These are phyloP conservation scores for Ormosia semicastrata DNA, from an alignment of 306 rosid genomes.

Conservation along the genomic window DNA sequence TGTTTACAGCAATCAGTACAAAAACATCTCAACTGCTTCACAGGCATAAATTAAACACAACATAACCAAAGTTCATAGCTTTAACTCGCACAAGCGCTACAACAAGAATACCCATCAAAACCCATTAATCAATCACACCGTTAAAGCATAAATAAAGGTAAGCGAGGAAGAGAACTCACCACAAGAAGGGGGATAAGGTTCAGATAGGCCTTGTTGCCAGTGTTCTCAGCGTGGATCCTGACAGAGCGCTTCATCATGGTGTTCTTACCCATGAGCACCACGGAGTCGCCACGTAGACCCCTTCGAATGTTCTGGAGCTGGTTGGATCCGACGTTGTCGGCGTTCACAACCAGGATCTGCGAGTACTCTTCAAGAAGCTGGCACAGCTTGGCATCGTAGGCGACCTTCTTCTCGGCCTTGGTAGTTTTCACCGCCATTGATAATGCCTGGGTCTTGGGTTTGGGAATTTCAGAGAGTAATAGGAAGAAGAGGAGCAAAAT, in stretches of 20 bases:
- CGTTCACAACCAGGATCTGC: slow-evolving; percentile 78
- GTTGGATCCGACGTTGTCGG: slow-evolving; percentile 88
- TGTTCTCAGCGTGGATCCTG: slow-evolving; percentile 66
- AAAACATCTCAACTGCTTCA: too few relatives aligned
- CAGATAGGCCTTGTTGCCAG: slow-evolving; percentile 64
- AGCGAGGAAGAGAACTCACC: slow-evolving; percentile 23
- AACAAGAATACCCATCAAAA: not conserved
- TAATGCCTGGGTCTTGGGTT: not conserved
- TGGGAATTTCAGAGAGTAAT: not conserved
- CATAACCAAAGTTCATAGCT: too few relatives aligned
- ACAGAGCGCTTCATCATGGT: slow-evolving; percentile 94
- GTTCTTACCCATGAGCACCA: slow-evolving; percentile 93
- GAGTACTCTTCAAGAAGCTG: slow-evolving; percentile 62
- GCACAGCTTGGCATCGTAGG: slow-evolving; percentile 77
- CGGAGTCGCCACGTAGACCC: slow-evolving; percentile 84
- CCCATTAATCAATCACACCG: not conserved
- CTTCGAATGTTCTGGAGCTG: slow-evolving; percentile 80
- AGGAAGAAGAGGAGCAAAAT: slow-evolving; percentile 28
- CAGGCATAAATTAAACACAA: too few relatives aligned
- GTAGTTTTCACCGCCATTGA: slow-evolving; percentile 57
- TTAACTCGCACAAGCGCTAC: too few relatives aligned
- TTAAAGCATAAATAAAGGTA: too few relatives aligned
- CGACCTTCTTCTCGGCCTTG: slow-evolving; percentile 81
- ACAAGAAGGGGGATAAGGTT: slow-evolving; percentile 83
- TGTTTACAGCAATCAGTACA: too few relatives aligned